Evolutionary conservation across 306 rosid genomes (phyloP), one percentile per base, ranked within the genome.

Genomic region (Corylus americana): DNA sequence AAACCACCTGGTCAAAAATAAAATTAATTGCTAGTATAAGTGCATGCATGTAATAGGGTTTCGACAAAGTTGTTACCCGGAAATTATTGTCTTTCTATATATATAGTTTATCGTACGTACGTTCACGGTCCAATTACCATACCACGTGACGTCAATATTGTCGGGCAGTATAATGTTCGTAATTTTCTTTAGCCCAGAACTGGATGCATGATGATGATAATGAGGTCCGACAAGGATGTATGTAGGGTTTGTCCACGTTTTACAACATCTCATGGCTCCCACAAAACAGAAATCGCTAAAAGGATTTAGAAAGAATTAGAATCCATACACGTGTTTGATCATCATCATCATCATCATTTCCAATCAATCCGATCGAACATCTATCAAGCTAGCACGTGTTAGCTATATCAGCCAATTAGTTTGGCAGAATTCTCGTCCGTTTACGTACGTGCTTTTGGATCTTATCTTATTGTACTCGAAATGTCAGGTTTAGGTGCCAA

Each of bases 241-340:
- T 53, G 75, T 7, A 50, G 59, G 55, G 14, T 71, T 71, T 71
- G 75, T 54, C 57, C 37, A 55, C 1, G 61, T 57, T 74, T 3
- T 55, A 5, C 37, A 6, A 39, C 48, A 39, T 71, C 59, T 74
- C 78, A 39, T 42, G 11, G 55, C 39, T 74, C 27, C 70, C 78
- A 11, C 11, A 58, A 42, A 57, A 20, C 70, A 74, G 70, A 74
- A 58, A 58, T 3, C 9, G 47, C 20, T 42, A 58, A 58, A 44
- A 4, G n/a, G 44, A 45, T 42, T 58, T 22, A 44, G 62, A 42
- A 16, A 9, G 35, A 7, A 25, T 59, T 27, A 13, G 8, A 59
- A 74, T 59, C 70, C 22, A 18, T 20, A 25, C 14, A 42, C 57
- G 22, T 25, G 78, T 74, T 37, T 25, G 62, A 3, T n/a, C 7